Evolutionary conservation across 306 rosid genomes (phyloP).

Genomic region (Hippophae tibetana): DNA sequence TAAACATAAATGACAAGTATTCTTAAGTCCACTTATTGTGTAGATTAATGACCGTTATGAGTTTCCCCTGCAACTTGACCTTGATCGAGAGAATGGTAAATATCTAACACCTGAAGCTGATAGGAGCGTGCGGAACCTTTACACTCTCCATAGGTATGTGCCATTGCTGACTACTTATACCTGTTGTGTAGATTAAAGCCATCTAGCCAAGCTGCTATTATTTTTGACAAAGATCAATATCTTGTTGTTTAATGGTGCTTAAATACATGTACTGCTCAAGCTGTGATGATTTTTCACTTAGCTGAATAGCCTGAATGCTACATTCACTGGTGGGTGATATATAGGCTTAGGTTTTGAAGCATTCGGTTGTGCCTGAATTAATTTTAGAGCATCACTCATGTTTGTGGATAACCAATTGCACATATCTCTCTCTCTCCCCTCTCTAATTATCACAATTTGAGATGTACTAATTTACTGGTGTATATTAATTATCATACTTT

Average conservation of each 20-base stretch:
- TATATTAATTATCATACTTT: not conserved
- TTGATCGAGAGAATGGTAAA: slow-evolving; percentile 80
- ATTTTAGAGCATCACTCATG: not conserved
- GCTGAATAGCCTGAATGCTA: not conserved
- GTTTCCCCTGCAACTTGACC: slow-evolving; percentile 91
- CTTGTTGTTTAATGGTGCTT: too few species aligned
- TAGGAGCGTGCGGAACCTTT: slow-evolving; percentile 83
- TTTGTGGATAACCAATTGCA: not conserved
- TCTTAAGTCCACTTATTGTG: not conserved
- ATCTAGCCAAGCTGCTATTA: not conserved
- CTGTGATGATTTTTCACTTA: not conserved
- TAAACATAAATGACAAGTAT: not conserved
- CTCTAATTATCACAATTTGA: not conserved
- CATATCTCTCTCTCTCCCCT: not conserved
- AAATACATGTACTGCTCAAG: too few species aligned
- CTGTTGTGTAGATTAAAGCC: not conserved
- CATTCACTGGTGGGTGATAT: not conserved
- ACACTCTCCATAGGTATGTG: slow-evolving; percentile 75
- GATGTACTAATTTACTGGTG: not conserved
- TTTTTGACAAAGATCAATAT: too few species aligned
- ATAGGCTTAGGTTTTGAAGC: not conserved
- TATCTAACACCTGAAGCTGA: slow-evolving; percentile 90
- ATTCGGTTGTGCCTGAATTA: not conserved
- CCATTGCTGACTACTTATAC: slow-evolving; percentile 1
- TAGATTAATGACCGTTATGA: slow-evolving; percentile 95